Conservation (phyloP, 495 filamentous ascomycete genomes). For the Extremus antarcticus region DNA sequence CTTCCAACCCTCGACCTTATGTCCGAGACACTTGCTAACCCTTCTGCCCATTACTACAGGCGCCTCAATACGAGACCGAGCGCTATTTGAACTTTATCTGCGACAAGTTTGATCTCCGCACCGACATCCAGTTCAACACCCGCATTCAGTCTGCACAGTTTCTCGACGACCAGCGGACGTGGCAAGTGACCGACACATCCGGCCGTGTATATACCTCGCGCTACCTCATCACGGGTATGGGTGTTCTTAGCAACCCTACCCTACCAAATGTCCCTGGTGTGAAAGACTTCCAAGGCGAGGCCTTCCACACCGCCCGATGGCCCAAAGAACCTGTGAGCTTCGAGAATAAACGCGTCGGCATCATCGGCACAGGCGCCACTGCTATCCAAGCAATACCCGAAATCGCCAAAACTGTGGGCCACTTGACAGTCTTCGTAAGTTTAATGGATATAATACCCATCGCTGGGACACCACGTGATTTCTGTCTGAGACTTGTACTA, state of each 20-base stretch:
- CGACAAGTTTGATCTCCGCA: constrained; percentile 23
- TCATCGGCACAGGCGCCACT: constrained; percentile 16
- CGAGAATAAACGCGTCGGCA: constrained; percentile 11
- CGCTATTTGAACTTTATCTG: constrained; percentile 28
- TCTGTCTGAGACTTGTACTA: no score
- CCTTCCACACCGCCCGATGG: constrained; percentile 43
- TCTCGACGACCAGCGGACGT: constrained; percentile 17
- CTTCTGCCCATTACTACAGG: no score
- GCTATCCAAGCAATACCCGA: constrained; percentile 18
- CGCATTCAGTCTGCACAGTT: constrained; percentile 18
- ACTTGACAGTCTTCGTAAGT: constrained; percentile 15
- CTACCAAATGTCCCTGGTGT: constrained; percentile 29
- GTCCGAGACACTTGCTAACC: no score
- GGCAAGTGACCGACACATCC: constrained; percentile 17
- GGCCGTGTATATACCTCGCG: constrained; percentile 18
- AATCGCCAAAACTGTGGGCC: constrained; percentile 10
- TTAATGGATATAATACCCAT: no score
- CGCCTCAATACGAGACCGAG: constrained; percentile 3
- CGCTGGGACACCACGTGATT: no score
- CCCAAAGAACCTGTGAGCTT: constrained; percentile 26
- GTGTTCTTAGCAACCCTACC: constrained; percentile 22
- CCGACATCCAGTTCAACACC: constrained; percentile 23
- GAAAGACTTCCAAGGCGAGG: constrained; percentile 30
- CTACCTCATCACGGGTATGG: constrained; percentile 25
- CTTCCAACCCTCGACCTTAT: no score